Evolutionary conservation across 2,329 filamentous ascomycete species (phyloP).

Genomic region (Botrytis tulipae): DNA sequence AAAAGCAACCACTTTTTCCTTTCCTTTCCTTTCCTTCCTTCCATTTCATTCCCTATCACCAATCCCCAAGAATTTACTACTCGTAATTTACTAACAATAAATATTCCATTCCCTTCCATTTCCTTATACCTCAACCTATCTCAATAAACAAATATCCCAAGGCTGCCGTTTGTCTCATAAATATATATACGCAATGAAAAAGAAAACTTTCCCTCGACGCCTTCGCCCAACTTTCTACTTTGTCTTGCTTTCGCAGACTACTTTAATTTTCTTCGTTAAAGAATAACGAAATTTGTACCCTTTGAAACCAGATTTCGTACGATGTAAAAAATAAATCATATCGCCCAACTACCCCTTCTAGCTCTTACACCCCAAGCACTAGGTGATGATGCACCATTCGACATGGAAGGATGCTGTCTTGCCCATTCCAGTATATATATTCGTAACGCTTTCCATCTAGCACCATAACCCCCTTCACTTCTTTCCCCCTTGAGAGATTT

Average conservation of each 20-base stretch:
- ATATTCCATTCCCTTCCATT: background rate
- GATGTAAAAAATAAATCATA: slow-evolving; percentile 47
- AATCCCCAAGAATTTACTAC: background rate
- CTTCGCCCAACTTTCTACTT: slow-evolving; percentile 2
- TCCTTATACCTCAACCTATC: background rate
- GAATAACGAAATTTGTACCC: background rate
- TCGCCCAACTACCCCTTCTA: slow-evolving; percentile 70
- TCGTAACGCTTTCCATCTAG: slow-evolving; percentile 80
- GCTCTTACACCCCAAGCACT: slow-evolving; percentile 67
- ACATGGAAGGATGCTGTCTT: slow-evolving; percentile 75
- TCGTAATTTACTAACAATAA: background rate
- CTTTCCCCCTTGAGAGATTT: slow-evolving; percentile 42
- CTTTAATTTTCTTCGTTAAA: background rate
- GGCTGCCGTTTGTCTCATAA: slow-evolving; percentile 1
- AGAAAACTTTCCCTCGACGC: background rate
- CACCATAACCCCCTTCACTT: slow-evolving; percentile 45
- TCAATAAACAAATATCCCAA: background rate
- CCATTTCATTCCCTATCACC: background rate
- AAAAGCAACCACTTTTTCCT: background rate
- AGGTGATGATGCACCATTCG: slow-evolving; percentile 50
- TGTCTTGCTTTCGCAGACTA: background rate
- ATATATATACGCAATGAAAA: background rate
- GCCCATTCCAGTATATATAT: slow-evolving; percentile 89
- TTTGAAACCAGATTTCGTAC: background rate
- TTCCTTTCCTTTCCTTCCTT: background rate